Percentiles rank a stretch among this genome's conserved stretches.
Conservation (phyloP, 2,329 filamentous ascomycete genomes). For the Tothia fuscella region DNA sequence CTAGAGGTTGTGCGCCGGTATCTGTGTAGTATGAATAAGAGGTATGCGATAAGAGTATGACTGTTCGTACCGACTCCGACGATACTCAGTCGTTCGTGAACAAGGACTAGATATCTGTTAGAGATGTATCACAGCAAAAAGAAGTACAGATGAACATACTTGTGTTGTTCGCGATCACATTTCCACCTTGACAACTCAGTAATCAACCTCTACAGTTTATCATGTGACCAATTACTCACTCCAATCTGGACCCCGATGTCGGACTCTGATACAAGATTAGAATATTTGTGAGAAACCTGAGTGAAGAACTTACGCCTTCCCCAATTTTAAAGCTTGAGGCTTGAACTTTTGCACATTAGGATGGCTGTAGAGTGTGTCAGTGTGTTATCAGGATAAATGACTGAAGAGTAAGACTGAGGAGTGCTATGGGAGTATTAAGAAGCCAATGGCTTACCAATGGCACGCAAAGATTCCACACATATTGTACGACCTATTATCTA, state of each 20-base stretch:
- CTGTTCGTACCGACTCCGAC: constrained; percentile 68
- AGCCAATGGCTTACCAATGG: constrained; percentile 50
- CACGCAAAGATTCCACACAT: constrained; percentile 99
- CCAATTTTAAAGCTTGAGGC: constrained; percentile 81
- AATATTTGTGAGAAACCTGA: constrained; percentile 21
- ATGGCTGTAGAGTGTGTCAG: constrained; percentile 42
- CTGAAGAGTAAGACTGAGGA: constrained; percentile 23
- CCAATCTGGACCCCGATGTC: constrained; percentile 97
- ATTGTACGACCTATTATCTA: constrained; percentile 26
- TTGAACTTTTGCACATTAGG: constrained; percentile 95
- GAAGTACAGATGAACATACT: constrained; percentile 44
- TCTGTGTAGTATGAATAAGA: constrained; percentile 42
- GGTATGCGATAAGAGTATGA: neutral
- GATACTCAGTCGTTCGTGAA: constrained; percentile 94
- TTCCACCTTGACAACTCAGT: constrained; percentile 54
- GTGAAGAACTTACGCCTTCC: constrained; percentile 65
- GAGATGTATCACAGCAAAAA: constrained; percentile 10
- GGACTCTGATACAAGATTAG: constrained; percentile 48
- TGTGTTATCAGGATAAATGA: constrained; percentile 15
- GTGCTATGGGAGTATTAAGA: constrained; percentile 12
- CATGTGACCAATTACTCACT: constrained; percentile 54
- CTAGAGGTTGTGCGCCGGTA: constrained; percentile 86
- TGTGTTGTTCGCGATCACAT: constrained; percentile 77
- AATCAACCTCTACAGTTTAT: neutral
- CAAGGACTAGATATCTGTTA: constrained; percentile 46